Evolutionary conservation across 352 stramenopile species (phyloP).

Genomic region (Phytophthora sansomeana): DNA sequence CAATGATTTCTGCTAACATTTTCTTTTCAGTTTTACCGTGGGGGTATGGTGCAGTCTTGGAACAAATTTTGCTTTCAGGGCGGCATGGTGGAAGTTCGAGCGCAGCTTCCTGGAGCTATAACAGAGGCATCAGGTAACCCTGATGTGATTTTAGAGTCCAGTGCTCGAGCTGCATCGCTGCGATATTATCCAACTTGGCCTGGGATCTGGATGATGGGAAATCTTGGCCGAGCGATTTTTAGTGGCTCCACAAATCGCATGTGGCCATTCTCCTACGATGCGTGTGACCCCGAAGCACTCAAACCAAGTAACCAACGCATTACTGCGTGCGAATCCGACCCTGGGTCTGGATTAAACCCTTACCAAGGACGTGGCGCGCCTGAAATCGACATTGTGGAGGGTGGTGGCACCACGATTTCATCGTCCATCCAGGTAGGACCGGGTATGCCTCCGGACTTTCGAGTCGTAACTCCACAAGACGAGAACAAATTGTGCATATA

Average conservation of each 20-base stretch:
- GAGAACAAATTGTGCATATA: constrained; percentile 59
- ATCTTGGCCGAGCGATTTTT: constrained; percentile 94
- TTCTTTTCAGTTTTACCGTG: constrained; percentile 53
- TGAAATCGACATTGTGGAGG: constrained; percentile 96
- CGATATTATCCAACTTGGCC: constrained; percentile 85
- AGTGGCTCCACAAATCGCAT: constrained; percentile 91
- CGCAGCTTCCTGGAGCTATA: constrained; percentile 75
- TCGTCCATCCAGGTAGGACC: constrained; percentile 73
- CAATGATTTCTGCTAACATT: neutral
- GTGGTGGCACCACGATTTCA: constrained; percentile 77
- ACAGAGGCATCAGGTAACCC: constrained; percentile 50
- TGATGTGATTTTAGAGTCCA: constrained; percentile 43
- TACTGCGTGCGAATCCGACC: constrained; percentile 86
- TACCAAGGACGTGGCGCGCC: constrained; percentile 87
- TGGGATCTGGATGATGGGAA: constrained; percentile 95
- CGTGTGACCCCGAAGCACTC: constrained; percentile 67
- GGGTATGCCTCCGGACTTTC: constrained; percentile 60
- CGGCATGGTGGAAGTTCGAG: constrained; percentile 88
- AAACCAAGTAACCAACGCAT: constrained; percentile 55
- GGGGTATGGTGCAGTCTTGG: constrained; percentile 92
- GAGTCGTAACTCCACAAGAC: constrained; percentile 40
- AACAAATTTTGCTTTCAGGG: constrained; percentile 96
- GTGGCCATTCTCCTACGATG: constrained; percentile 95
- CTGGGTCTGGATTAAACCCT: constrained; percentile 91
- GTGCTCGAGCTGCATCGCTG: constrained; percentile 39